Evolutionary conservation across 2,329 filamentous ascomycete genomes (phyloP).

Genomic region (Exophiala sp.): DNA sequence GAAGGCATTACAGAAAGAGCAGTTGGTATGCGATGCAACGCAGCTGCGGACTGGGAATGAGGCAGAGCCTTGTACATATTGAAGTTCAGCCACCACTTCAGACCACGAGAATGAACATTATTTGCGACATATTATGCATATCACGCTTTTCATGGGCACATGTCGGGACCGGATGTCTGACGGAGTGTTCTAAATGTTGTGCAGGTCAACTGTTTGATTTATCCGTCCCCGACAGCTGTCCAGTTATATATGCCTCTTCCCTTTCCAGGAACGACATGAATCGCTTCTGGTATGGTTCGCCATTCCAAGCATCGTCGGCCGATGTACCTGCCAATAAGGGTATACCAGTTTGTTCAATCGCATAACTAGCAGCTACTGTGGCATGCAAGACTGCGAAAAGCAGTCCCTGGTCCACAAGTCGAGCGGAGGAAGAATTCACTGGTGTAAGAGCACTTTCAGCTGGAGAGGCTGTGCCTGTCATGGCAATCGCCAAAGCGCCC

Average conservation of each 20-base stretch:
- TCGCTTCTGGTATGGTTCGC: slow-evolving; percentile 27
- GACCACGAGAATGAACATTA: too few relatives aligned
- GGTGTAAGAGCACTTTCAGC: slow-evolving; percentile 31
- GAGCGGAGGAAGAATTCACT: too few relatives aligned
- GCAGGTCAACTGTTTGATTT: not conserved
- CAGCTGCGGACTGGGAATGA: too few relatives aligned
- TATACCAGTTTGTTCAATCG: slow-evolving; percentile 90
- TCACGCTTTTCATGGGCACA: too few relatives aligned
- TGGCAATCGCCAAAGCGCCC: slow-evolving; percentile 56
- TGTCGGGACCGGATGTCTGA: too few relatives aligned
- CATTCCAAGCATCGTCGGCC: slow-evolving; percentile 42
- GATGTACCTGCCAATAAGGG: slow-evolving; percentile 46
- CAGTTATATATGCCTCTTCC: slow-evolving; percentile 13
- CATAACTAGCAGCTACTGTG: slow-evolving; percentile 80
- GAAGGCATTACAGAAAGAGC: too few relatives aligned
- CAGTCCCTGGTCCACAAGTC: slow-evolving; percentile 36
- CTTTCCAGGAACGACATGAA: slow-evolving; percentile 21
- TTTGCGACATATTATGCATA: too few relatives aligned
- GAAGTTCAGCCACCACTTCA: too few relatives aligned
- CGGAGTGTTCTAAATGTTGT: too few relatives aligned
- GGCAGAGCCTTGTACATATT: too few relatives aligned
- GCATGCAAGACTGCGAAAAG: slow-evolving; percentile 75
- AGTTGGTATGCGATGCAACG: too few relatives aligned
- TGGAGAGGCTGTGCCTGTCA: slow-evolving; percentile 35
- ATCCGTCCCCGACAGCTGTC: not conserved